A percentile compares a stretch with the other conserved stretches of the same genome.
Conservation (phyloP, 23 red algal genomes). For the Gracilaria gracilis region DNA sequence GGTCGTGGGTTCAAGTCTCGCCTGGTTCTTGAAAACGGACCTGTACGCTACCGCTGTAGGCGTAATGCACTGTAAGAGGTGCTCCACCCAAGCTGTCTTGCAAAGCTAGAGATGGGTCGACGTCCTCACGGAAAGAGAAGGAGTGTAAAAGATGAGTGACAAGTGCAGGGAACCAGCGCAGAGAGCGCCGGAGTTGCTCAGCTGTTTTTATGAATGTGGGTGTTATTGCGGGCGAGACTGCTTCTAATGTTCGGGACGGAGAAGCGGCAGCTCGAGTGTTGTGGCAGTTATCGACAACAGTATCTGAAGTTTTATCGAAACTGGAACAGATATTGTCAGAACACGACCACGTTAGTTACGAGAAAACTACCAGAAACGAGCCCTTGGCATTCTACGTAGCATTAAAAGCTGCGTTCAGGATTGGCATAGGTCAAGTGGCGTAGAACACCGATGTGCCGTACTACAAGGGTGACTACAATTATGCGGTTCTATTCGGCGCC, state of each 20-base stretch:
- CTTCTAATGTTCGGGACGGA: slow-evolving; percentile 39
- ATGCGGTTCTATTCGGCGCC: slow-evolving; percentile 59
- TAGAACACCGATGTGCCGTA: slow-evolving; percentile 81
- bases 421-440: slow-evolving; percentile 40
- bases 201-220: no score
- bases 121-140: no score
- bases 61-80: no score
- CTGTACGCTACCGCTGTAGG: no score
- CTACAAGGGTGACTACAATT: slow-evolving; percentile 9
- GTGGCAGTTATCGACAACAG: slow-evolving; percentile 30
- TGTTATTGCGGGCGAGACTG: slow-evolving; percentile 41
- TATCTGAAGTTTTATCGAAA: background rate
- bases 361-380: slow-evolving; percentile 43
- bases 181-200: no score
- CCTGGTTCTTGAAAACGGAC: no score
- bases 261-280: slow-evolving; percentile 37
- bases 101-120: no score
- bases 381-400: slow-evolving; percentile 47
- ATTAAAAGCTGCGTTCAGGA: background rate
- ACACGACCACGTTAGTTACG: slow-evolving; percentile 20
- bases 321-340: background rate
- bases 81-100: no score
- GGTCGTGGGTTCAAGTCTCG: no score
- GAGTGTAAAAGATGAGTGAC: no score
- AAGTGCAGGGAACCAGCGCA: no score